Evolutionary conservation across 2,329 filamentous ascomycete genomes (phyloP), one percentile per base, ranked within the genome.

Genomic region (Dothistroma septosporum): DNA sequence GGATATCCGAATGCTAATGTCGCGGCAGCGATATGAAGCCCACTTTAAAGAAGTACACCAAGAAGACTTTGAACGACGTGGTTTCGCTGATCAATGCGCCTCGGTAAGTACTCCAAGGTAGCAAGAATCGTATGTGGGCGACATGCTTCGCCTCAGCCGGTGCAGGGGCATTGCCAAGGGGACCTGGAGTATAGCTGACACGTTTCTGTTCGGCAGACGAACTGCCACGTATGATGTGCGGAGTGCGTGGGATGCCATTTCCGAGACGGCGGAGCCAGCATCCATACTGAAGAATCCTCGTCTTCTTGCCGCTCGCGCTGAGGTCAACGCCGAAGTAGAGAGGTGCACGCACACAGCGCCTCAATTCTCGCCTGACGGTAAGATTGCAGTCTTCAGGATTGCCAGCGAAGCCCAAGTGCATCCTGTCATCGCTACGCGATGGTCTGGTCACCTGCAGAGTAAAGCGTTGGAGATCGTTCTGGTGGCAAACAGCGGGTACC

Each of bases 21-120:
- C 4, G 41, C n/a, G 4, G 14, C 41, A 44, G 41, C 1, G 83
- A 88, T 62, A 87, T 89, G 85, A 78, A 76, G 19, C 72, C 77
- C 0, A 82, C 82, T 0, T 84, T 89, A 66, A 87, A 87, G 66
- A 75, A 72, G 14, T 78, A 87, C 66, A 83, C 84, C 0, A 88
- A 86, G 66, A 87, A 85, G 64, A 74, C 80, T 0, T 73, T 89
- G 57, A 87, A 86, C 61, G 82, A 85, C 14, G 85, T 85, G 2
- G 85, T 88, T 0, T 82, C 84, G 0, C 78, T 86, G 1, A 77
- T 89, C 62, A 89, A 89, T 65, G 86, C 86, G 21, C 86, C 87
- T 28, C 24, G 24, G 24, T 28, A 6, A 28, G 24, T 28, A 28
- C 24, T 28, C 24, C 2, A 28, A 6, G 24, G 24, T 6, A 28